These are phyloP conservation scores for Filosporella fistucella DNA, from an alignment of 495 filamentous ascomycete genomes.

Conservation along the genomic window DNA sequence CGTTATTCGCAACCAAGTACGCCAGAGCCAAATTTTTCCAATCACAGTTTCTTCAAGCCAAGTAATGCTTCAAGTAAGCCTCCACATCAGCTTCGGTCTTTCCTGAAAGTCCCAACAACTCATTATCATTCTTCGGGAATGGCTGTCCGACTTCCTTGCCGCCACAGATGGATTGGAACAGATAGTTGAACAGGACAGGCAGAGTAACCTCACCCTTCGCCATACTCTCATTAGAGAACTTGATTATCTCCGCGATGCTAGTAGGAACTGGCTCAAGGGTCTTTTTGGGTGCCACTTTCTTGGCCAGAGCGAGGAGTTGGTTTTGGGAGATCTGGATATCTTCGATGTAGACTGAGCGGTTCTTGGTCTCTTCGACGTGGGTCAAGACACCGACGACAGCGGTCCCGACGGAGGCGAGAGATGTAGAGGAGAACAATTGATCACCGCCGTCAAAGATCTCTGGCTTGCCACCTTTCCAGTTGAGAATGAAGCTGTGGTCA, in stretches of 20 bases:
- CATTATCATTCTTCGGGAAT: conserved; percentile 31
- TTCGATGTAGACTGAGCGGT: conserved; percentile 38
- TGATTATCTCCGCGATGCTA: conserved; percentile 29
- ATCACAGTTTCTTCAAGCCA: too few species aligned
- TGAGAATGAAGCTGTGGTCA: conserved; percentile 31
- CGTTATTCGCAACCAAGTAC: too few species aligned
- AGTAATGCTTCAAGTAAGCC: conserved; percentile 17
- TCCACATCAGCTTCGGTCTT: conserved; percentile 27
- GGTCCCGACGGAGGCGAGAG: conserved; percentile 32
- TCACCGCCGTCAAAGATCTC: conserved; percentile 42
- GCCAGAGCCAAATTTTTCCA: too few species aligned
- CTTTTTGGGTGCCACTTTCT: conserved; percentile 33
- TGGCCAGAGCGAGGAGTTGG: conserved; percentile 33
- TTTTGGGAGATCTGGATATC: conserved; percentile 37
- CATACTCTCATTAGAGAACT: conserved; percentile 22
- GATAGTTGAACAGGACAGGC: conserved; percentile 17
- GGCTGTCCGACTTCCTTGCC: conserved; percentile 38
- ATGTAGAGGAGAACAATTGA: conserved; percentile 35
- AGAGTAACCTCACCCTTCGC: conserved; percentile 25
- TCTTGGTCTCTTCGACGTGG: conserved; percentile 44
- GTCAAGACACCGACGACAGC: conserved; percentile 38
- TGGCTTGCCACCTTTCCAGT: conserved; percentile 29
- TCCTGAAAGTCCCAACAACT: conserved; percentile 32
- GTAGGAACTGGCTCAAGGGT: conserved; percentile 23
- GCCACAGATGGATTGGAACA: conserved; percentile 30